Evolutionary conservation across 2,329 filamentous ascomycete species (phyloP).

Genomic region (Aurifilum marmelostoma): DNA sequence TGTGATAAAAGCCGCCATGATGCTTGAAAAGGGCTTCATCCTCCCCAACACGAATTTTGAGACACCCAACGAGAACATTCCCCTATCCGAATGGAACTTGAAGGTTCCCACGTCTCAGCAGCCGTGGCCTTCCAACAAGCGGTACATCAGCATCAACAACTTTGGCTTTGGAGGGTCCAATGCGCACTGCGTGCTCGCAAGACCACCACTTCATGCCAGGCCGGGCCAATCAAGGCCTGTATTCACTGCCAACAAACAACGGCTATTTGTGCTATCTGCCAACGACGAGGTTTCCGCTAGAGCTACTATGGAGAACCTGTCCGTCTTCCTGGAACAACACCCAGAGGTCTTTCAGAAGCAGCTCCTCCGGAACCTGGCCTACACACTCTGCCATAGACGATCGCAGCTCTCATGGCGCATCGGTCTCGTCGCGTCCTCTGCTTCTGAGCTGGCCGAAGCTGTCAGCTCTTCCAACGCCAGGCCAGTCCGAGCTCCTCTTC

Average conservation of each 20-base stretch:
- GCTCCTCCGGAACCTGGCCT: conserved; percentile 21
- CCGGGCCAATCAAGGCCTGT: conserved; percentile 10
- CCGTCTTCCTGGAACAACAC: conserved; percentile 22
- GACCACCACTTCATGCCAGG: conserved; percentile 4
- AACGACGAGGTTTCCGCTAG: conserved; percentile 14
- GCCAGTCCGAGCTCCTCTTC: conserved; percentile 35
- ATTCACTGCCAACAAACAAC: not conserved
- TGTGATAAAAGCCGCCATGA: conserved; percentile 39
- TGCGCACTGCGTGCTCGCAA: conserved; percentile 35
- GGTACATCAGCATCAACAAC: conserved; percentile 33
- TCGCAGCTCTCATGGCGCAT: conserved; percentile 18
- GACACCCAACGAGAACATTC: conserved; percentile 31
- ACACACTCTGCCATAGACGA: conserved; percentile 19
- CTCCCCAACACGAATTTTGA: conserved; percentile 34
- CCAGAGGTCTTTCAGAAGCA: conserved; percentile 21
- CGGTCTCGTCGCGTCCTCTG: not conserved
- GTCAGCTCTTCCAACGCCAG: conserved; percentile 10
- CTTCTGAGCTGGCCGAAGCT: conserved; percentile 9
- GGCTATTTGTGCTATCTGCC: conserved; percentile 18
- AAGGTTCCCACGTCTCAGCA: conserved; percentile 15
- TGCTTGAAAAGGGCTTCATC: conserved; percentile 37
- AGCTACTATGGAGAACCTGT: conserved; percentile 1
- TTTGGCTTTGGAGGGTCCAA: conserved; percentile 41
- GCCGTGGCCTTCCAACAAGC: conserved; percentile 24
- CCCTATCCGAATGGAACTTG: conserved; percentile 20